Conservation (phyloP, 1,284 basidiomycete genomes). For the Fomitopsis pinicola region DNA sequence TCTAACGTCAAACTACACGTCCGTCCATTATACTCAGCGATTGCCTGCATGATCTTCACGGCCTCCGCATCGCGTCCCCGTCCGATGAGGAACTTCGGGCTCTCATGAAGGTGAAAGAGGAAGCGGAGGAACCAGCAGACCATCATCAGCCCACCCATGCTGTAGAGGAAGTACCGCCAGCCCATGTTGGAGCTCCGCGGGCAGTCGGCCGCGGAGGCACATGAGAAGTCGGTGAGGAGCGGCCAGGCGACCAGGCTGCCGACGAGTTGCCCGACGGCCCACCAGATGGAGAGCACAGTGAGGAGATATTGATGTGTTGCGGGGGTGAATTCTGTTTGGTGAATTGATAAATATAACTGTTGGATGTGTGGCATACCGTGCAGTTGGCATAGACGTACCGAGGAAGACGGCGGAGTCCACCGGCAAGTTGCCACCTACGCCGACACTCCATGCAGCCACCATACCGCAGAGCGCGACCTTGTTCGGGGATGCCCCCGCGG, state of each 20-base stretch:
- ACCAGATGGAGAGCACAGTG: slow-evolving; percentile 26
- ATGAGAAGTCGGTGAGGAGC: slow-evolving; percentile 60
- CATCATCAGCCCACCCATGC: slow-evolving; percentile 60
- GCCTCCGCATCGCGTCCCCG: slow-evolving; percentile 70
- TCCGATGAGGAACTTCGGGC: slow-evolving; percentile 73
- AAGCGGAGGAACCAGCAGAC: slow-evolving; percentile 64
- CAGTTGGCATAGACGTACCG: slow-evolving; percentile 39
- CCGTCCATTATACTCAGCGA: slow-evolving; percentile 67
- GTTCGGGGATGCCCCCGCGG: slow-evolving; percentile 55
- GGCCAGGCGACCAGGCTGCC: slow-evolving; percentile 49
- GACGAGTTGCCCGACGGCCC: slow-evolving; percentile 10
- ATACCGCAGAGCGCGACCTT: slow-evolving; percentile 48
- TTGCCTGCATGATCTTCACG: slow-evolving; percentile 60
- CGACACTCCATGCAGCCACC: slow-evolving; percentile 53
- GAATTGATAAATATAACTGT: no score
- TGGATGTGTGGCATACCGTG: neutral
- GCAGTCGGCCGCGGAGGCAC: slow-evolving; percentile 36
- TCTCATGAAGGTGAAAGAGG: slow-evolving; percentile 70
- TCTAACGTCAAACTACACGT: slow-evolving; percentile 44
- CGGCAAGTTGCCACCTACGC: slow-evolving; percentile 71
- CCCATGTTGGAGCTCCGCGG: slow-evolving; percentile 53
- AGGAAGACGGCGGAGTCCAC: slow-evolving; percentile 80
- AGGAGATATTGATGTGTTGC: slow-evolving; percentile 59
- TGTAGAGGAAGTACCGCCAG: slow-evolving; percentile 69
- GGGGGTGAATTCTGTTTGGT: slow-evolving; percentile 47